Evolutionary conservation across 306 rosid species (phyloP).

Genomic region (Vicia sativa): DNA sequence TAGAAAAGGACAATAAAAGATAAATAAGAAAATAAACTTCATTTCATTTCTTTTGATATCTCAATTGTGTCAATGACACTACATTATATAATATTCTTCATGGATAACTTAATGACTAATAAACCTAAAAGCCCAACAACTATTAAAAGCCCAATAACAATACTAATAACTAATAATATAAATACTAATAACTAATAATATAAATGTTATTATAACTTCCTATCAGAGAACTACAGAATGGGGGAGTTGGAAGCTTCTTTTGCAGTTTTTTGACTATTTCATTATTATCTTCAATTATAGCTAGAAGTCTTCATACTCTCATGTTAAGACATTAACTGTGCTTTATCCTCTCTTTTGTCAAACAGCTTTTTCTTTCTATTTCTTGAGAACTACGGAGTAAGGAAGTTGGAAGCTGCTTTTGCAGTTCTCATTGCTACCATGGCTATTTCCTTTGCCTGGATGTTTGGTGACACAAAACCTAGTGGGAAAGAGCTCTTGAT

Average conservation of each 20-base stretch:
- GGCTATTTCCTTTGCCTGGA: slow-evolving; percentile 90
- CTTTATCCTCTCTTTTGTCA: slow-evolving; percentile 36
- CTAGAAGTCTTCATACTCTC: neutral
- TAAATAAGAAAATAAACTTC: no score
- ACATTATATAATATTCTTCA: no score
- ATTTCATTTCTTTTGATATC: no score
- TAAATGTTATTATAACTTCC: no score
- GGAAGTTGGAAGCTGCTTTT: slow-evolving; percentile 91
- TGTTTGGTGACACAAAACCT: slow-evolving; percentile 82
- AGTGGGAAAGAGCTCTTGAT: slow-evolving; percentile 66
- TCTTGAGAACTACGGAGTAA: slow-evolving; percentile 91
- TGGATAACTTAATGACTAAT: no score
- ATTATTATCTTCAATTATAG: no score
- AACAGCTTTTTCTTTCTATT: slow-evolving; percentile 77
- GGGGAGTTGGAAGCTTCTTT: slow-evolving; percentile 90
- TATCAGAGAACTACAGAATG: slow-evolving; percentile 90
- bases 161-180: no score
- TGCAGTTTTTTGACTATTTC: slow-evolving; percentile 52
- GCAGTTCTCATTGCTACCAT: slow-evolving; percentile 76
- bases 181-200: no score
- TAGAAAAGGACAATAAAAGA: no score
- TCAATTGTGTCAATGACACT: no score
- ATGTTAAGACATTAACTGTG: slow-evolving; percentile 37
- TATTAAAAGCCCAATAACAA: no score
- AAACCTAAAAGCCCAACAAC: no score